phyloP scores from a whole-genome alignment of 2,329 filamentous ascomycete genomes.

The Pyrenophora tritici-repentis region DNA sequence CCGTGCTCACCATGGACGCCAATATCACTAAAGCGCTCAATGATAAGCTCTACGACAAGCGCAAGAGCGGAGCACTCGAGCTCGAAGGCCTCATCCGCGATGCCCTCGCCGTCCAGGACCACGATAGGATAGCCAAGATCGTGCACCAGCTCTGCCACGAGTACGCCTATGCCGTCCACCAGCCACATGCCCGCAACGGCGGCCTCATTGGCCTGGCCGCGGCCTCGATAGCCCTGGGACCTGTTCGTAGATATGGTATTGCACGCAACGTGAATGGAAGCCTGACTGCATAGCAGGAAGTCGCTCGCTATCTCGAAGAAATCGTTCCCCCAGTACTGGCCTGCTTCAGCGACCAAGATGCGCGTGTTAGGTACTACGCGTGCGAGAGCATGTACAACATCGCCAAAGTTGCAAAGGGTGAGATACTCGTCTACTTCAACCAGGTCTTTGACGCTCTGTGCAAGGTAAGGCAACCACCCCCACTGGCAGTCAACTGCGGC shows the following conservation, averaged over 20 bases:
- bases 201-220: constrained; percentile 94
- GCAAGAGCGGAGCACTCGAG: constrained; percentile 93
- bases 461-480: constrained; percentile 65
- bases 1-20: constrained; percentile 70
- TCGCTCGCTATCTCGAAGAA: constrained; percentile 87
- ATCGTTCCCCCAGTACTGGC: constrained; percentile 96
- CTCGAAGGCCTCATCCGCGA: constrained; percentile 91
- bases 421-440: constrained; percentile 97
- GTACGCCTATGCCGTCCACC: constrained; percentile 95
- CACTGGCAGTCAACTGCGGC: background rate
- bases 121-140: constrained; percentile 80
- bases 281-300: constrained; percentile 64
- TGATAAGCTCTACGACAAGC: constrained; percentile 98
- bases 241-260: constrained; percentile 63
- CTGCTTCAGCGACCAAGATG: constrained; percentile 98
- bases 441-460: constrained; percentile 96
- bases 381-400: constrained; percentile 99
- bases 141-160: constrained; percentile 97
- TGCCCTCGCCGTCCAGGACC: constrained; percentile 74
- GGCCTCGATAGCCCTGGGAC: constrained; percentile 90
- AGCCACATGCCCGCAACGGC: constrained; percentile 94
- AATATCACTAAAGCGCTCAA: constrained; percentile 89
- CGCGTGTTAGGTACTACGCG: constrained; percentile 93
- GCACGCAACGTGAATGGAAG: background rate
- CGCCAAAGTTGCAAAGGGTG: constrained; percentile 97